These are phyloP conservation scores for Gilbertella persicaria DNA, from an alignment of 371 early-diverging fungal genomes.

Conservation along the genomic window DNA sequence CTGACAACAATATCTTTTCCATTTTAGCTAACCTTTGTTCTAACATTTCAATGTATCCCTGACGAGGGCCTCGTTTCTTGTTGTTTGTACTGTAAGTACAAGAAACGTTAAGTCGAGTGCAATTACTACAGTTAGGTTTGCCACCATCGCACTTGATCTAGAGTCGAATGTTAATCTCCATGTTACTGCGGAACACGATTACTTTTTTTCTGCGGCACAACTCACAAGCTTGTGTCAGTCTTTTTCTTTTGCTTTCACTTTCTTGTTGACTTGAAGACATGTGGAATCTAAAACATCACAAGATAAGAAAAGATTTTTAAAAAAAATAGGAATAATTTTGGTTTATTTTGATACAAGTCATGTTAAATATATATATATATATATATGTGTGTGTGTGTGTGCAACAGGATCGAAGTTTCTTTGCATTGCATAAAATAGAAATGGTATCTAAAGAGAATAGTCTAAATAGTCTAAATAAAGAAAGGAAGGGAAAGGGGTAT, in stretches of 20 bases:
- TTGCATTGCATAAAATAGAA: too few relatives aligned
- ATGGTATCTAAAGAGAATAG: too few relatives aligned
- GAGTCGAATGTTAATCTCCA: background rate
- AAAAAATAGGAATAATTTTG: too few relatives aligned
- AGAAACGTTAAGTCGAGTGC: constrained; percentile 55
- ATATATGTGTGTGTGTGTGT: too few relatives aligned
- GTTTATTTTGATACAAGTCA: too few relatives aligned
- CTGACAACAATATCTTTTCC: constrained; percentile 61
- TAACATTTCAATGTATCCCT: constrained; percentile 77
- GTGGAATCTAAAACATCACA: background rate
- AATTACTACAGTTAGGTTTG: constrained; percentile 78
- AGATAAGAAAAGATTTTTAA: too few relatives aligned
- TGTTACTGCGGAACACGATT: constrained; percentile 19
- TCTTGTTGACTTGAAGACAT: constrained; percentile 2
- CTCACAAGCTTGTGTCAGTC: constrained; percentile 83
- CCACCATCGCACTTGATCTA: constrained; percentile 80
- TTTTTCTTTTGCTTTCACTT: constrained; percentile 56
- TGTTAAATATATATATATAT: too few relatives aligned
- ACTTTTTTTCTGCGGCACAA: constrained; percentile 81
- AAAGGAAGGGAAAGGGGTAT: too few relatives aligned
- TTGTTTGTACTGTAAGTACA: constrained; percentile 77
- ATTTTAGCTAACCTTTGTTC: constrained; percentile 73
- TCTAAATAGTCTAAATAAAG: background rate
- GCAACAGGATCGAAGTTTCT: too few relatives aligned
- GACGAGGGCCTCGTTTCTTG: constrained; percentile 78